Evolutionary conservation across 331 rosid species (phyloP), one percentile per base, ranked within the genome.

Genomic region (Quercus tomentella): DNA sequence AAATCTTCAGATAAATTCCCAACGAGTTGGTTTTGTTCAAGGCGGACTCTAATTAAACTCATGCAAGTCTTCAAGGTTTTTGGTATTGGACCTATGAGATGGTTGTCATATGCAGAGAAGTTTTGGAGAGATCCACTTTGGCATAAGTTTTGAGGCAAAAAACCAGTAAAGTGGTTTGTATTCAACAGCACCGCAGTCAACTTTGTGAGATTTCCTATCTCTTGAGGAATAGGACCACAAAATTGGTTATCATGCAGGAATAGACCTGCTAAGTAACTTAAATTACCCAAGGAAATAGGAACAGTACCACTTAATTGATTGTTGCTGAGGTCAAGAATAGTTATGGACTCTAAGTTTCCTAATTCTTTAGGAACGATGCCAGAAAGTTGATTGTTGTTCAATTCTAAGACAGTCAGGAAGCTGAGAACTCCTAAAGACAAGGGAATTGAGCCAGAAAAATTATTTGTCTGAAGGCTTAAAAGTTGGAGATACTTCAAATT

Each of bases 181-280:
- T 0, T 0, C 1, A 66, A 21, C 1, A 0, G 0, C 4, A 66
- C 23, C 11, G 0, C 0, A 0, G 1, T 0, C 49, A 66, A 7
- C 1, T 66, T 66, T 5, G 20, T 30, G 8, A 72, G 16, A 3
- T 11, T 51, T 72, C 76, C 60, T 12, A 72, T 22, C 18, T 45
- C 76, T 35, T 45, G 35, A 5, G 37, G 37, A 33, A 33, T 33
- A 33, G 37, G 37, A 33, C 37, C 37, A 3, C 1, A 72, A 25
- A 72, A 41, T 52, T 72, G 76, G 23, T 72, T 72, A 0, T 16
- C 76, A 15, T 1, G 14, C 18, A 51, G 76, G 0, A 8, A 28
- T 10, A 4, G 1, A 6, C 0, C 7, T 56, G 0, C 1, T 21
- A 56, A 56, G 23, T 0, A 5, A 21, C 62, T 56, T 5, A 56